phyloP scores from a whole-genome alignment of 306 rosid genomes.

The Mimosa pudica region DNA sequence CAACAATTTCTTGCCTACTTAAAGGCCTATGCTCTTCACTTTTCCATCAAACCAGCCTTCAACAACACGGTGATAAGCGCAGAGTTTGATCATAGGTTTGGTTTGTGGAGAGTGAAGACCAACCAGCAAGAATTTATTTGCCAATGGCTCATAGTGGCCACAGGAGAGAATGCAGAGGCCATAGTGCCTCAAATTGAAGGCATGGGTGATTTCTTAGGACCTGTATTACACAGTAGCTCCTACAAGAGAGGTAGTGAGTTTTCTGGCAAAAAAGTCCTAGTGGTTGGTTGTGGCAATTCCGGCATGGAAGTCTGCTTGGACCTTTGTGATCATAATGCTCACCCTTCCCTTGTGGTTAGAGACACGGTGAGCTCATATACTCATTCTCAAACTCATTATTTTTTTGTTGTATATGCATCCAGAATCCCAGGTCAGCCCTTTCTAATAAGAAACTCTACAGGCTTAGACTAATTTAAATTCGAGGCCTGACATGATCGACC shows the following conservation, averaged over 20 bases:
- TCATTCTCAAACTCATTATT: neutral
- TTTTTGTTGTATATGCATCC: too few relatives aligned
- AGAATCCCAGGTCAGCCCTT: too few relatives aligned
- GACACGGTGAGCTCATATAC: conserved; percentile 59
- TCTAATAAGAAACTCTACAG: too few relatives aligned
- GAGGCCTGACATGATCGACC: too few relatives aligned
- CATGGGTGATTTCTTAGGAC: conserved; percentile 57
- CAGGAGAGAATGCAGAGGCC: conserved; percentile 87
- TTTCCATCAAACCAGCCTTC: conserved; percentile 59
- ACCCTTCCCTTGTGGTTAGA: conserved; percentile 78
- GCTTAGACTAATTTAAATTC: too few relatives aligned
- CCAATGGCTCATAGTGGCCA: conserved; percentile 78
- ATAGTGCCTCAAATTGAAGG: conserved; percentile 73
- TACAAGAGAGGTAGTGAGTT: conserved; percentile 73
- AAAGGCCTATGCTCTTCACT: conserved; percentile 53
- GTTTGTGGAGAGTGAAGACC: conserved; percentile 64
- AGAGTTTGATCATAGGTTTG: conserved; percentile 44
- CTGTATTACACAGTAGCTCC: conserved; percentile 63
- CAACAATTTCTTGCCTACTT: conserved; percentile 74
- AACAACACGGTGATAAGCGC: conserved; percentile 58
- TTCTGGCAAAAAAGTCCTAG: conserved; percentile 76
- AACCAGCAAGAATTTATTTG: conserved; percentile 48
- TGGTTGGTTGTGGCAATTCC: conserved; percentile 94
- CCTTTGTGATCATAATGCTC: conserved; percentile 79
- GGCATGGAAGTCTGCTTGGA: conserved; percentile 97